Base-by-base conservation (phyloP, 208 protist genomes). In the Crithidia fasciculata region DNA sequence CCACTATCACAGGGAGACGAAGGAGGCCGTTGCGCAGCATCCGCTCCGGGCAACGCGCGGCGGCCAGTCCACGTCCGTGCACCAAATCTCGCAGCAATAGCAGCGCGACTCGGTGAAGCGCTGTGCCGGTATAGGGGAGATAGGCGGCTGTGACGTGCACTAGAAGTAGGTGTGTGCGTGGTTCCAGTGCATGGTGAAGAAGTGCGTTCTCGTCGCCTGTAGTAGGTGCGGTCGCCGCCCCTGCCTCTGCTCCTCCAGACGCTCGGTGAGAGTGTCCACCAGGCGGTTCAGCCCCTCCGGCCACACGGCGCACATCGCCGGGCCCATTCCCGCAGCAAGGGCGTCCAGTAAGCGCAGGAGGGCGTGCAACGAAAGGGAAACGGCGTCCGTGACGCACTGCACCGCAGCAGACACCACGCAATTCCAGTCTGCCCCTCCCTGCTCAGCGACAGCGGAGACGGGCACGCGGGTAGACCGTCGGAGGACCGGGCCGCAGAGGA, bases 281-380 rank as follows among this genome's bases (percentile, higher is more conserved):
- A 74, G 54, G 18, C 60, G 53, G 4, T 8, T 4, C 52, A 74
- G 39, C n/a, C 49, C 16, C 41, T 47, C 61, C 18, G 45, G 47
- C 68, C 68, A 74, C 19, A 80, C 28, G 13, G 5, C 28, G 8
- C 49, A 19, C 41, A 70, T 19, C 7, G 47, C 56, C 13, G 36
- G 19, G 2, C 43, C 41, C 74, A 80, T 58, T 3, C 74, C 68
- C 2, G 28, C 16, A 8, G 62, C 74, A 9, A 80, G 61, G 3
- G 68, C 57, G 36, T 70, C 60, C 39, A 80, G 56, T 36, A 66
- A 74, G 37, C 54, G 59, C n/a, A 80, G 68, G 50, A 65, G 58
- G 55, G n/a, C 39, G 54, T 55, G 70, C 19, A 80, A 3, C 39
- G 49, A 43, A 16, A 16, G 19, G 2, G 61, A 9, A 36, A 49